Evolutionary conservation across 2,329 filamentous ascomycete species (phyloP).

Genomic region (Sordariomycetes sp.): DNA sequence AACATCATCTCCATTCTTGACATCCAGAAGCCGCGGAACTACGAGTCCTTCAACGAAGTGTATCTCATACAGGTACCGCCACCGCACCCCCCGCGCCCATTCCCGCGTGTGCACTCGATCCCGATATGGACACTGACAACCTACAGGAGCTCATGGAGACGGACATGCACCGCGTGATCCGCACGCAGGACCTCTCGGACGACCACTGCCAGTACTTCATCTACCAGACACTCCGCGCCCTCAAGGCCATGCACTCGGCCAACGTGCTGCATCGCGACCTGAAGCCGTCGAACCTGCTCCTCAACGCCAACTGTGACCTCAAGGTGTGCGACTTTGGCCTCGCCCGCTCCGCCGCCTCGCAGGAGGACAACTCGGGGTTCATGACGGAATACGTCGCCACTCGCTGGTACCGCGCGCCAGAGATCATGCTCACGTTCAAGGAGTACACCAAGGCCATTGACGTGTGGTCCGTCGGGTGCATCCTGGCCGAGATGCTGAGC

Average conservation of each 20-base stretch:
- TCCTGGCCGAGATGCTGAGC: conserved; percentile 96
- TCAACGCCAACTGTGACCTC: conserved; percentile 97
- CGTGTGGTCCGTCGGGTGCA: conserved; percentile 97
- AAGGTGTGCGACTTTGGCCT: conserved; percentile 99
- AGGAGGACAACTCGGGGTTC: conserved; percentile 99
- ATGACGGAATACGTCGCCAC: conserved; percentile 99
- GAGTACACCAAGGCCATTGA: conserved; percentile 99
- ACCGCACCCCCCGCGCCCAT: background rate
- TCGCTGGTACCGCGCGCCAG: conserved; percentile 95
- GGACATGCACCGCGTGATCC: conserved; percentile 98
- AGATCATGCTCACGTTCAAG: conserved; percentile 99
- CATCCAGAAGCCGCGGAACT: conserved; percentile 95
- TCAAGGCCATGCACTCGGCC: conserved; percentile 99
- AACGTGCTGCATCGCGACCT: conserved; percentile 96
- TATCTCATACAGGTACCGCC: conserved; percentile 83
- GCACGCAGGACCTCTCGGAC: conserved; percentile 94
- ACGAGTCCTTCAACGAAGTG: conserved; percentile 92
- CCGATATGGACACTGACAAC: conserved; percentile 7
- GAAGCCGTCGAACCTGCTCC: conserved; percentile 90
- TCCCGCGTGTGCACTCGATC: background rate
- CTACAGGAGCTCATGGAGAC: conserved; percentile 93
- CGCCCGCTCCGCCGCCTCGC: conserved; percentile 86
- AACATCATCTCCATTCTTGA: conserved; percentile 99
- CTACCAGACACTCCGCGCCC: conserved; percentile 92
- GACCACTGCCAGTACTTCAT: conserved; percentile 99